Evolutionary conservation across 768 basidiomycete species (phyloP).

Genomic region (Lyophyllum atratum): DNA sequence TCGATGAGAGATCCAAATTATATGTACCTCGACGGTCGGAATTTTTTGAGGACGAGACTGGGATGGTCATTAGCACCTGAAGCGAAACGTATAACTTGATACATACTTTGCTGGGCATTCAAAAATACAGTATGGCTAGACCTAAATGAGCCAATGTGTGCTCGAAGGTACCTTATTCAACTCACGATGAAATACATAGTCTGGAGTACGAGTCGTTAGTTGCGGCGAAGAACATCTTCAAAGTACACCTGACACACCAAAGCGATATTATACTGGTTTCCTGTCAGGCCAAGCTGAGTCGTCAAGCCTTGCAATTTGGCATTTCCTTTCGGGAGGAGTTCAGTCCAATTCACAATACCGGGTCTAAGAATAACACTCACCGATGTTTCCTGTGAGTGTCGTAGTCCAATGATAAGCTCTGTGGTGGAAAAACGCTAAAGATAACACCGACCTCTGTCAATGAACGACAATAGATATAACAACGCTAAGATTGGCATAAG

Average conservation of each 20-base stretch:
- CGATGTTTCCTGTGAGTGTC: constrained; percentile 51
- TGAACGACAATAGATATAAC: constrained; percentile 64
- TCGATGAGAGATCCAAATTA: background rate
- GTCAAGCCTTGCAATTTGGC: constrained; percentile 66
- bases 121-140: constrained; percentile 59
- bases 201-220: constrained; percentile 29
- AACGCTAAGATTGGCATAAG: constrained; percentile 59
- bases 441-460: constrained; percentile 54
- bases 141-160: background rate
- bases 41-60: constrained; percentile 58
- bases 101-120: constrained; percentile 72
- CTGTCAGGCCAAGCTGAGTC: constrained; percentile 54
- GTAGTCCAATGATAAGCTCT: background rate
- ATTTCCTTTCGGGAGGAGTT: constrained; percentile 44
- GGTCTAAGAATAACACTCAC: constrained; percentile 29
- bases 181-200: constrained; percentile 73
- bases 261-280: constrained; percentile 67
- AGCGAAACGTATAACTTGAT: background rate
- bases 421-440: background rate
- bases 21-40: constrained; percentile 61
- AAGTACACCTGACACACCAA: constrained; percentile 40
- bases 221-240: background rate
- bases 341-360: background rate
- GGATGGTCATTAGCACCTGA: constrained; percentile 1
- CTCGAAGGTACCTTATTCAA: background rate